A percentile compares a stretch with the other conserved stretches of the same genome.
Evolutionary conservation across 148 eudicot genomes (phyloP).

Genomic region (Vaccinium vitisidaea): DNA sequence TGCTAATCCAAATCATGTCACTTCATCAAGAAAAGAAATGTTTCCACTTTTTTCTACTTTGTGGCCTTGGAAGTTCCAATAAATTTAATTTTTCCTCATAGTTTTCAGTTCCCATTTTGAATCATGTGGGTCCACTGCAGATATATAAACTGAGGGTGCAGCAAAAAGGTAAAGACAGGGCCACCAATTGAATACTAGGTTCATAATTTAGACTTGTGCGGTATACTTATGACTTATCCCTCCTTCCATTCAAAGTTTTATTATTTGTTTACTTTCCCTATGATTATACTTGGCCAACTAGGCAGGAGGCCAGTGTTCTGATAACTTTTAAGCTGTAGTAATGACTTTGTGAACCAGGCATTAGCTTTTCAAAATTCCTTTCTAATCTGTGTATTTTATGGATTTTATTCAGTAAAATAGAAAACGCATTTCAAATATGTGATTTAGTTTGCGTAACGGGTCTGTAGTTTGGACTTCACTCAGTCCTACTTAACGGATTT

Average conservation of each 20-base stretch:
- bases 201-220: neutral
- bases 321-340: neutral
- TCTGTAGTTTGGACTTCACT: neutral
- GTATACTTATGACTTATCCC: neutral
- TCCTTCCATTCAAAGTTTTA: neutral
- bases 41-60: neutral
- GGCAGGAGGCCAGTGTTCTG: neutral
- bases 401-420: neutral
- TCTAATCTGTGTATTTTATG: neutral
- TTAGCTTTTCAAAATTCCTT: neutral
- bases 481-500: neutral
- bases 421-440: neutral
- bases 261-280: neutral
- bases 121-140: constrained; percentile 5
- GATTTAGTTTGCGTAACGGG: neutral
- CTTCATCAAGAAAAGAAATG: neutral
- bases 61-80: neutral
- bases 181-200: neutral
- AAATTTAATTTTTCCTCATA: neutral
- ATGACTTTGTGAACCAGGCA: neutral
- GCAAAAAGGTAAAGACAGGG: neutral
- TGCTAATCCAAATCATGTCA: neutral
- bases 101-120: constrained; percentile 11
- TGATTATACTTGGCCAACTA: neutral
- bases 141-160: neutral